Evolutionary conservation across 805 yeast species (phyloP), one percentile per base, ranked within the genome.

Genomic region (Ogataea neopini): DNA sequence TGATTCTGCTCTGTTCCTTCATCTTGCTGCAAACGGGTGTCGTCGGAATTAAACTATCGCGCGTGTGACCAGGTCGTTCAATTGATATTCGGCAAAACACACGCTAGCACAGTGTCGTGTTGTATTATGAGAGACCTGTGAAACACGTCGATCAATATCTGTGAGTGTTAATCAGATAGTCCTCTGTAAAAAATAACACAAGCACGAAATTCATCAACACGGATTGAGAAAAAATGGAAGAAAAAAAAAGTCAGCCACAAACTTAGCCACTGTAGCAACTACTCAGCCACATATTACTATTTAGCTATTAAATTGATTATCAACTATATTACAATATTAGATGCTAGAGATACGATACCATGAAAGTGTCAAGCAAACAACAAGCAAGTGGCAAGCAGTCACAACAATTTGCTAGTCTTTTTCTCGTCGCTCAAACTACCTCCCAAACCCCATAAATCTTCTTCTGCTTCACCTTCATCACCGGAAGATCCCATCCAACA

Each of bases 401-500:
- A n/a, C n/a, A n/a, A n/a, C n/a, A n/a, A n/a, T 32, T 17, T 6
- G 28, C 28, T 25, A 7, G 28, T 25, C 28, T 8, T 25, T 25
- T 10, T 7, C 28, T 25, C 28, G 28, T 25, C 28, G 10, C 10
- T 42, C 50, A 53, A 40, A 57, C 49, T n/a, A 51, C 52, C 4
- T 70, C 70, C 97, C 97, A 92, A 23, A 71, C 72, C 0, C 95
- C 94, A 29, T 75, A 68, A 6, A 72, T 64, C 60, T 84, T 87
- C 50, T 72, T 74, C 63, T 92, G 97, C 1, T 72, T 71, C 2
- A 90, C 94, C 62, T 88, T 84, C 22, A 84, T 72, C 2, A 83
- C 86, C 6, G 94, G 96, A 43, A 92, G 68, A 58, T 92, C 97
- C 96, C 97, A 92, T 7, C 96, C 96, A 22, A 85, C 74, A 18